phyloP scores from a whole-genome alignment of 805 yeast genomes.

The Saccharomycopsis fermentans region DNA sequence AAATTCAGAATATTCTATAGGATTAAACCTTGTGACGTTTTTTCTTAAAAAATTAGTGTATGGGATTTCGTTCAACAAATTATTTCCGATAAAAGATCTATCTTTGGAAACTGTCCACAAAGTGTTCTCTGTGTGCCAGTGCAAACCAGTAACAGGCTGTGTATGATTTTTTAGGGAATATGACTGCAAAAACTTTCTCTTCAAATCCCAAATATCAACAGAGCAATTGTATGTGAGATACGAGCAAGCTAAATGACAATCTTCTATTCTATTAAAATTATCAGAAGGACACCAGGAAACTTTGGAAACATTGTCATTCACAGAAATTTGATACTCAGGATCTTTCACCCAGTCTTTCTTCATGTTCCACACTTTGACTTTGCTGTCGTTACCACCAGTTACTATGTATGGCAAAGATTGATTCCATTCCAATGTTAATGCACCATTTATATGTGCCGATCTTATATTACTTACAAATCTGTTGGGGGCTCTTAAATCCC shows the following conservation, averaged over 20 bases:
- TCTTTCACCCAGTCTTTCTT: slow-evolving; percentile 28
- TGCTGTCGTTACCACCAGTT: slow-evolving; percentile 90
- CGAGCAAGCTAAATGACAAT: slow-evolving; percentile 36
- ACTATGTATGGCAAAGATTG: slow-evolving; percentile 71
- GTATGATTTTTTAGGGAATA: slow-evolving; percentile 12
- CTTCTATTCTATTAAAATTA: slow-evolving; percentile 31
- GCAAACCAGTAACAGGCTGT: slow-evolving; percentile 31
- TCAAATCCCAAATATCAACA: slow-evolving; percentile 45
- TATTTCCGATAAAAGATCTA: slow-evolving; percentile 28
- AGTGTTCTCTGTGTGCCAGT: slow-evolving; percentile 33
- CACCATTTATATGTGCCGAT: slow-evolving; percentile 91
- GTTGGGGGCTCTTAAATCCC: slow-evolving; percentile 68
- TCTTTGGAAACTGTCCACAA: slow-evolving; percentile 33
- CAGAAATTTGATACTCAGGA: slow-evolving; percentile 64
- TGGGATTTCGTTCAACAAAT: slow-evolving; percentile 22
- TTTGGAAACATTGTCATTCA: slow-evolving; percentile 71
- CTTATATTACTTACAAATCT: slow-evolving; percentile 39
- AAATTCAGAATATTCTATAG: slow-evolving; percentile 7
- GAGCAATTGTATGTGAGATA: slow-evolving; percentile 46
- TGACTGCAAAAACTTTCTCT: slow-evolving; percentile 9
- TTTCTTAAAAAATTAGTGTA: slow-evolving; percentile 3
- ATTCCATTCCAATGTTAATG: slow-evolving; percentile 80
- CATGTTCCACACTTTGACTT: slow-evolving; percentile 69
- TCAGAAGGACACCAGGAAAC: slow-evolving; percentile 57
- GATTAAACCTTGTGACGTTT: slow-evolving; percentile 9